Evolutionary conservation across 1,284 basidiomycete genomes (phyloP), one percentile per base, ranked within the genome.

Genomic region (Apiotrichum siamense): DNA sequence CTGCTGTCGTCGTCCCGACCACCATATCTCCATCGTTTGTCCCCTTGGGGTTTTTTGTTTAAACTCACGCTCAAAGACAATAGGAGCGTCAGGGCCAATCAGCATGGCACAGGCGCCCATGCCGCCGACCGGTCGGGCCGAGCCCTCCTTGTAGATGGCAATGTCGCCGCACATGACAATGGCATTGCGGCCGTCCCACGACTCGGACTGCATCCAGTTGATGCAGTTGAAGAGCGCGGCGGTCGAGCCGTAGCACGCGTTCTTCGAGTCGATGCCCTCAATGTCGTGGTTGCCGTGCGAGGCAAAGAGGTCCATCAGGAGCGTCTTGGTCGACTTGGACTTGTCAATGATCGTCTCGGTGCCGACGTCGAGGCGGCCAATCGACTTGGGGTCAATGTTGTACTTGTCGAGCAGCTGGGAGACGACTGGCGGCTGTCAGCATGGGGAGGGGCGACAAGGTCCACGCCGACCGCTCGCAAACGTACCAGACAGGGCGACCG

Each of bases 281-380:
- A 57, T 92, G 73, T 99, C 94, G 65, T 83, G 84, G 83, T 99
- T 98, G 59, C 91, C 94, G 32, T 85, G 82, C 50, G 81, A 81
- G 40, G 85, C 84, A 69, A 99, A 99, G 64, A 98, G 85, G 76
- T 97, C 89, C 94, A 99, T 98, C 58, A 99, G 83, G 52, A 91
- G 85, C 4, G 96, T 97, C 79, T 99, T 99, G 76, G 93, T 92
- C 25, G 94, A 90, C 78, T 99, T 99, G 57, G 92, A 94, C 79
- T 98, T 98, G 83, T 99, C 94, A 65, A 99, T 97, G 77, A 98
- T 89, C 47, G 96, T 97, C 77, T 98, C 96, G 27, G 96, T 98
- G 54, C 94, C 94, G 62, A 98, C 92, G 62, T 98, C 94, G 55
- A 98, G 83, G 62, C 94, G 91, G 54, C 94, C 94, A 72, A 99